Base-by-base conservation (phyloP, 2,329 filamentous ascomycete genomes). In the Exophiala oligosperma region DNA sequence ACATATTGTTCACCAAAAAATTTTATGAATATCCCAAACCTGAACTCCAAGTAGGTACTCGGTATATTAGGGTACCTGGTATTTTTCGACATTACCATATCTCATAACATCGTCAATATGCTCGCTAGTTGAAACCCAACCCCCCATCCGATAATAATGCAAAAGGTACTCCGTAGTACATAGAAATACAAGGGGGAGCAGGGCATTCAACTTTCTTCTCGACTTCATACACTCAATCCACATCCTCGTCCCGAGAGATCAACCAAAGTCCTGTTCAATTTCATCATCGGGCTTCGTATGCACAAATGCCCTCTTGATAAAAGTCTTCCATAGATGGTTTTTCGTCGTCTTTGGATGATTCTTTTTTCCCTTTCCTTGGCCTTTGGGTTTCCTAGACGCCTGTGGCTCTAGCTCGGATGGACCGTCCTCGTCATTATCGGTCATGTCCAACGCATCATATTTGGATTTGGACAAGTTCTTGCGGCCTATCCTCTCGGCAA, bases 401-500 rank as follows among this genome's bases (percentile, higher is more conserved):
- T 35, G 6, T 35, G 2, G 32, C 32, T 35, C 32, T 35, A 35
- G 32, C 2, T 35, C 32, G 6, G 11, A 35, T 11, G 9, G 32
- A 11, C 9, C 8, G 32, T 9, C 4, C 32, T 35, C 32, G 6
- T 35, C 32, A 9, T 8, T 2, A 35, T 28, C 26, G 7, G 43
- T 53, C 60, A 28, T 23, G 43, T 8, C 28, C 24, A 32, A 43
- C 23, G 4, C 37, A 4, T 53, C 40, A 17, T 14, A 29, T 32
- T 23, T 38, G 29, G 41, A 37, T n/a, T 23, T 38, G 28, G 40
- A 4, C 35, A 57, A 43, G 12, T 49, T 56, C 23, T 57, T 38
- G 21, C 60, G 40, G n/a, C 47, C 57, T 23, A 56, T 57, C 54
- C 87, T 81, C 62, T 87, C 84, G 9, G 94, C 94, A 49, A 97